These are phyloP conservation scores for Globisporangium irregulare DNA, from an alignment of 352 stramenopile genomes.

Conservation along the genomic window DNA sequence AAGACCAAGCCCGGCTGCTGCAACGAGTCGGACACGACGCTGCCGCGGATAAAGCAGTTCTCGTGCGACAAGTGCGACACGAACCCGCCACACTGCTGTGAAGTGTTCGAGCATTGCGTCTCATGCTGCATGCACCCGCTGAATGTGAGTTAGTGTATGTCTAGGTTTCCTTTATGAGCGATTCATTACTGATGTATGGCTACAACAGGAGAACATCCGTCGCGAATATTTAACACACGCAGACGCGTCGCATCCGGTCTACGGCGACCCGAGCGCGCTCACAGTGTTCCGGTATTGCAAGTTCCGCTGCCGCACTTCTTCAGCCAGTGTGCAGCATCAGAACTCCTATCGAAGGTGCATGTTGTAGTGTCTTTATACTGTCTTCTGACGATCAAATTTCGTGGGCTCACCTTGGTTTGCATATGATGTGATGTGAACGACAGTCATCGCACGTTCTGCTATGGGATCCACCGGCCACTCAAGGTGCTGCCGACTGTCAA, in stretches of 20 bases:
- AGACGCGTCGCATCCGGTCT: slow-evolving; percentile 59
- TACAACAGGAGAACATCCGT: slow-evolving; percentile 45
- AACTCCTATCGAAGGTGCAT: slow-evolving; percentile 71
- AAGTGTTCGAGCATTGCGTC: slow-evolving; percentile 66
- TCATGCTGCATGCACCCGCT: slow-evolving; percentile 81
- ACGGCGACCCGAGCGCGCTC: slow-evolving; percentile 44
- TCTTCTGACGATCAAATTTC: not conserved
- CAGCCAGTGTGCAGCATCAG: slow-evolving; percentile 71
- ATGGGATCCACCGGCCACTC: slow-evolving; percentile 60
- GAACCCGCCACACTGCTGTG: slow-evolving; percentile 65
- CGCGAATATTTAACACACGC: slow-evolving; percentile 61
- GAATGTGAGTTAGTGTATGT: slow-evolving; percentile 34
- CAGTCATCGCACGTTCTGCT: slow-evolving; percentile 61
- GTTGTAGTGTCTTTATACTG: not conserved
- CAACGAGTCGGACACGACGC: slow-evolving; percentile 47
- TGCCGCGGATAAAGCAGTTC: slow-evolving; percentile 55
- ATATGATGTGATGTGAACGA: not conserved
- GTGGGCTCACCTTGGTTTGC: not conserved
- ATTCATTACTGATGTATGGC: not conserved
- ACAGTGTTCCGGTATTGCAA: slow-evolving; percentile 72
- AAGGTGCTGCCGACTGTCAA: slow-evolving; percentile 65
- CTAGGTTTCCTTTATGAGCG: not conserved
- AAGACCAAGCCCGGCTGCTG: slow-evolving; percentile 45
- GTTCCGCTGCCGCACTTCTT: slow-evolving; percentile 73
- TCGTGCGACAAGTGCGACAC: slow-evolving; percentile 64